A percentile compares a stretch with the other conserved stretches of the same genome.
These are phyloP conservation scores for Pseudogymnoascus sp. DNA, from an alignment of 2,329 filamentous ascomycete species.

Conservation along the genomic window DNA sequence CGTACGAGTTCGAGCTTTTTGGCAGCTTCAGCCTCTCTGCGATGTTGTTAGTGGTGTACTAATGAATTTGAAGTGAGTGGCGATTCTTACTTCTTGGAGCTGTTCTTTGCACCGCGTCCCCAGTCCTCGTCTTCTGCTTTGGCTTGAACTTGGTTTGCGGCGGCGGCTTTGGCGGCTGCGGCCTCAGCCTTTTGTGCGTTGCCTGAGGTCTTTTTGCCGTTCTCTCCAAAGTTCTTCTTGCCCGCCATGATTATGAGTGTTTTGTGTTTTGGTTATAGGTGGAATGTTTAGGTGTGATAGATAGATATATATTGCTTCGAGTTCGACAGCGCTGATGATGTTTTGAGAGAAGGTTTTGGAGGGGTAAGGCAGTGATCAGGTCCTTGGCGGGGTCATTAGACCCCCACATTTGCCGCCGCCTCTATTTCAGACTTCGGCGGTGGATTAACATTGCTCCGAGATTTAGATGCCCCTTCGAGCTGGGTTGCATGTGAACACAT, in stretches of 20 bases:
- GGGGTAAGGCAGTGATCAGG: neutral
- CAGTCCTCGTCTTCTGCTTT: constrained; percentile 67
- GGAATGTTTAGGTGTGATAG: neutral
- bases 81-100: constrained; percentile 69
- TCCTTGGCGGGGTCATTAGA: constrained; percentile 2
- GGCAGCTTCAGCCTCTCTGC: constrained; percentile 71
- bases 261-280: neutral
- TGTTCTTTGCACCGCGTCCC: constrained; percentile 77
- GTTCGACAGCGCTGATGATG: neutral
- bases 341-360: neutral
- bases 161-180: constrained; percentile 70
- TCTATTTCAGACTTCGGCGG: neutral
- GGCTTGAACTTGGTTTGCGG: constrained; percentile 55
- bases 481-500: neutral
- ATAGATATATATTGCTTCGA: neutral
- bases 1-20: constrained; percentile 75
- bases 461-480: neutral
- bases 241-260: constrained; percentile 48
- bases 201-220: constrained; percentile 80
- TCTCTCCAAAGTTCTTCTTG: constrained; percentile 64
- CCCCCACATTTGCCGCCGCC: constrained; percentile 7
- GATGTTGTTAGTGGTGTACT: constrained; percentile 10
- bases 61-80: neutral
- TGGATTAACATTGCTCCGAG: neutral
- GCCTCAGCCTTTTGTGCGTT: constrained; percentile 89